Percentiles rank a stretch among this genome's conserved stretches.
These are phyloP conservation scores for Gnomoniopsis sp. DNA, from an alignment of 2,329 filamentous ascomycete species.

Conservation along the genomic window DNA sequence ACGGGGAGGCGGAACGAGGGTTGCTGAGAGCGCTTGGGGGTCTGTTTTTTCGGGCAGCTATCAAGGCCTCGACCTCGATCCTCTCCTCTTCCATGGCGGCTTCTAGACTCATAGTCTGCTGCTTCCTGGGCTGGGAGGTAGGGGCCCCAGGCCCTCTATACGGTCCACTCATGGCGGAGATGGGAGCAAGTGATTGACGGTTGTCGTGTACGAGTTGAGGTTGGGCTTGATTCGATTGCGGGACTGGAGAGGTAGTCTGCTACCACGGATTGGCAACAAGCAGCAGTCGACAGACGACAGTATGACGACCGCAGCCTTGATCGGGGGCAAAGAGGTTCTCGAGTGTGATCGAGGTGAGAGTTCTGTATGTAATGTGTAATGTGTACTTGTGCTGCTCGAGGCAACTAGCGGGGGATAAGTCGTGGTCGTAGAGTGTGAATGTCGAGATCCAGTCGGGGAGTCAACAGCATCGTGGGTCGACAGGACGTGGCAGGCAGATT, in stretches of 20 bases:
- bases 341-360: not conserved
- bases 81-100: conserved; percentile 75
- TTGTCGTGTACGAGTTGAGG: not conserved
- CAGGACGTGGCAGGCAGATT: not conserved
- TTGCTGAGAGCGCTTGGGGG: conserved; percentile 29
- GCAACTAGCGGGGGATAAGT: conserved; percentile 26
- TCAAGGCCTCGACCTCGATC: conserved; percentile 65
- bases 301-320: too few relatives aligned
- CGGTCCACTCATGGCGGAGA: conserved; percentile 24
- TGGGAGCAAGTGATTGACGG: not conserved
- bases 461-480: conserved; percentile 25
- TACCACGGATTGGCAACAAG: not conserved
- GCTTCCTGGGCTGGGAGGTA: conserved; percentile 19
- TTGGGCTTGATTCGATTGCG: not conserved
- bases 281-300: too few relatives aligned
- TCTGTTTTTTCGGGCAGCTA: conserved; percentile 47
- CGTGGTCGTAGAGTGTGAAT: conserved; percentile 20
- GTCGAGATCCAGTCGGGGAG: conserved; percentile 19
- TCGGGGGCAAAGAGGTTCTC: not conserved
- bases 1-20: conserved; percentile 50
- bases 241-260: not conserved
- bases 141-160: conserved; percentile 1
- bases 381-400: not conserved
- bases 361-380: not conserved
- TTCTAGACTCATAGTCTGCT: conserved; percentile 67